These are phyloP conservation scores for Onygenales sp. DNA, from an alignment of 2,329 filamentous ascomycete genomes.

Conservation along the genomic window DNA sequence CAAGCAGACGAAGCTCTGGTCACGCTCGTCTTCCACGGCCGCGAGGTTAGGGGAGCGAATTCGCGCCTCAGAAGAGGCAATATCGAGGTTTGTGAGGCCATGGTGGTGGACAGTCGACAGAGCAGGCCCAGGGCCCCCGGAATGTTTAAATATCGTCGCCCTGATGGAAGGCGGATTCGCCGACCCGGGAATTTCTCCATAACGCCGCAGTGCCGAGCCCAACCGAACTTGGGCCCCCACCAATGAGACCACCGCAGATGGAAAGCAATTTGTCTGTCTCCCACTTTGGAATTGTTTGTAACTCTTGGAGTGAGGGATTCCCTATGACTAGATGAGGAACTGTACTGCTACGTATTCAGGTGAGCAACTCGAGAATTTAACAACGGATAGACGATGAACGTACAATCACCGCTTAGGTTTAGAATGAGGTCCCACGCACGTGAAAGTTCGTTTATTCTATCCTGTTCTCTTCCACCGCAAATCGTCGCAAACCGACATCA, in stretches of 20 bases:
- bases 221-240: conserved; percentile 5
- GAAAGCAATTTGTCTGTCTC: background rate
- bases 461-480: no score
- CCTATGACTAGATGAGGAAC: no score
- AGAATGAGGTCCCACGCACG: no score
- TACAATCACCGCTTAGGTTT: no score
- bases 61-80: conserved; percentile 30
- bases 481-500: no score
- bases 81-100: conserved; percentile 26
- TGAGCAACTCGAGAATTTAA: no score
- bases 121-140: background rate
- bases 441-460: no score
- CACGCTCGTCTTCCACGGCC: conserved; percentile 19
- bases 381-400: no score
- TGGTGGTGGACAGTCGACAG: conserved; percentile 10
- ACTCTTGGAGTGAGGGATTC: no score
- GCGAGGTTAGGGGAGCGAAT: conserved; percentile 20
- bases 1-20: conserved; percentile 1
- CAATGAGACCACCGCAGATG: conserved; percentile 5
- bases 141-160: background rate
- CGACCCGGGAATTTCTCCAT: background rate
- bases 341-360: no score
- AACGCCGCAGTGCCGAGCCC: conserved; percentile 6
- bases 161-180: background rate
- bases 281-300: background rate